Base-by-base conservation (phyloP, 2,329 filamentous ascomycete genomes). In the Didymellaceae sp. region DNA sequence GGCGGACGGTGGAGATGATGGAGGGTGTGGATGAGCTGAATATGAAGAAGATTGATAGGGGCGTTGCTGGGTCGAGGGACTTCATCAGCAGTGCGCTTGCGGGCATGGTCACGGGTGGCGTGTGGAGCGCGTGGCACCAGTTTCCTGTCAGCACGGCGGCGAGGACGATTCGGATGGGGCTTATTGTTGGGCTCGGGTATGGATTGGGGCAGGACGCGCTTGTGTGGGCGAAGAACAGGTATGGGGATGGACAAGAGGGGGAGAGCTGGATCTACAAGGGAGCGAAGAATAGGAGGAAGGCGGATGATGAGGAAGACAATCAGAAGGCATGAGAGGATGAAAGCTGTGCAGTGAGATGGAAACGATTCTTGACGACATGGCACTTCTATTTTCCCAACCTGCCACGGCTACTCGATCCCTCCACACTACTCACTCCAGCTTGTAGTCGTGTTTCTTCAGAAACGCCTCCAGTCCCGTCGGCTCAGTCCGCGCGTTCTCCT, bases 91-190 rank as follows among this genome's bases (percentile, higher is more conserved):
- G 90, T 1, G 84, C 91, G 5, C 80, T 92, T 50, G 91, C 94
- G 20, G 92, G 90, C 37, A 77, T 96, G 71, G 88, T 89, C 0
- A 87, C 94, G 26, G 90, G 92, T 0, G 93, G 93, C 2, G 81
- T 86, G 7, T 97, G 96, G 79, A 96, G 91, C 70, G 77, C 91
- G 51, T 88, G 89, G 84, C 89, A 91, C 78, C 83, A 86, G 32
- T 90, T 97, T 64, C 89, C 91, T 25, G 76, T 93, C 22, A 85
- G 87, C 17, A 79, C 74, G 18, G 74, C 77, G 16, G 75, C 75
- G 28, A 66, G 77, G 54, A 94, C 90, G 33, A 91, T 91, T 41
- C 89, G 86, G 68, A 84, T 89, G 61, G 93, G 91, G 1, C 77
- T 97, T 35, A 78, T 88, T 61, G 86, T 91, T 58, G 92, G 93